Conservation (phyloP, 148 eudicot species). For the Fallopia convolvulus region DNA sequence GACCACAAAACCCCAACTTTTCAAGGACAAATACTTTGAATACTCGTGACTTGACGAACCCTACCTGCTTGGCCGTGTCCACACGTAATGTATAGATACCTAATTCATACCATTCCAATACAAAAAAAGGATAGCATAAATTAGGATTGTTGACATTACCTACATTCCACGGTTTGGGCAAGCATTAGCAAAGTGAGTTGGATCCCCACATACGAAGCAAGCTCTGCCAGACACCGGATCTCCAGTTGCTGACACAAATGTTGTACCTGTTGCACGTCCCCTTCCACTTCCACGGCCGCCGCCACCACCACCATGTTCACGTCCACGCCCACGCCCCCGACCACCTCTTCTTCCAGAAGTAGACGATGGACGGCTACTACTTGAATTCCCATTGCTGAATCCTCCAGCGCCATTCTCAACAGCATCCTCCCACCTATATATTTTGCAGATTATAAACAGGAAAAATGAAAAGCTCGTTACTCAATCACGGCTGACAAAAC, state of each 20-base stretch:
- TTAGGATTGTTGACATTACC: background rate
- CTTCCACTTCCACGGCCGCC: conserved; percentile 24
- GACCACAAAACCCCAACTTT: too few species aligned
- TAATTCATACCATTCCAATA: background rate
- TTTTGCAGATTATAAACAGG: background rate
- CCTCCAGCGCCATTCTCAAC: conserved; percentile 22
- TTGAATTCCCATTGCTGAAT: conserved; percentile 29
- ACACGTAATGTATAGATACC: background rate
- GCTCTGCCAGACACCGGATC: conserved; percentile 66
- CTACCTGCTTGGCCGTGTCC: background rate
- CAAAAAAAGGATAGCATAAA: background rate
- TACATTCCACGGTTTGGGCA: conserved; percentile 74
- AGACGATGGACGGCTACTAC: conserved; percentile 24
- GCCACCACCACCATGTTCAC: conserved; percentile 16
- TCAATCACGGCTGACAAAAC: background rate
- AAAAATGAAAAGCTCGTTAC: background rate
- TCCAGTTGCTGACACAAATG: conserved; percentile 87
- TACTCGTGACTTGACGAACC: background rate
- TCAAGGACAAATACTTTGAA: background rate
- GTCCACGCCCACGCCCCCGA: conserved; percentile 27
- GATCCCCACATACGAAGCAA: conserved; percentile 80
- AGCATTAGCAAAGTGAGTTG: conserved; percentile 84
- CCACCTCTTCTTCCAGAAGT: conserved; percentile 34
- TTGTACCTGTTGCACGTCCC: conserved; percentile 22
- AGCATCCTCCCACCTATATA: conserved; percentile 94